Conservation (phyloP, 2,329 filamentous ascomycete genomes). For the Amesomyces nigricolor region DNA sequence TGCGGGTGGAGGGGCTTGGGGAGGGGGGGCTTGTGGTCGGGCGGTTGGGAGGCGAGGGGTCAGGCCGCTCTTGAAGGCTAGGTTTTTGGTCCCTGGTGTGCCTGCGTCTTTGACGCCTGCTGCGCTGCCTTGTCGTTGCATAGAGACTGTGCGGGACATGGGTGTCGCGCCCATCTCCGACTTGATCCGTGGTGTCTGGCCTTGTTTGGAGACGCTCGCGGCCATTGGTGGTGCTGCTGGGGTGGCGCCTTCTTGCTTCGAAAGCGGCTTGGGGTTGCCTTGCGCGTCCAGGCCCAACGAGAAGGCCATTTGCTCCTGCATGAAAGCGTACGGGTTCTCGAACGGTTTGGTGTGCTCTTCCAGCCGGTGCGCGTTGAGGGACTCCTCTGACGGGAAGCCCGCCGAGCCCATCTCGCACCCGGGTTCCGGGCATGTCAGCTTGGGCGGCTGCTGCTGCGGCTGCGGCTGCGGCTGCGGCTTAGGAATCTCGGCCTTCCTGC, state of each 20-base stretch:
- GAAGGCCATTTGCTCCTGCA: slow-evolving; percentile 44
- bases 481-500: slow-evolving; percentile 32
- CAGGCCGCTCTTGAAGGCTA: slow-evolving; percentile 10
- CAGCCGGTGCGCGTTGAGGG: slow-evolving; percentile 47
- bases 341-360: slow-evolving; percentile 55
- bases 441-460: slow-evolving; percentile 21
- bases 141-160: slow-evolving; percentile 46
- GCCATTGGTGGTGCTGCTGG: slow-evolving; percentile 35
- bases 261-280: slow-evolving; percentile 37
- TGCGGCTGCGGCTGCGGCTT: no score
- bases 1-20: slow-evolving; percentile 11
- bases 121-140: slow-evolving; percentile 46
- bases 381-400: slow-evolving; percentile 51
- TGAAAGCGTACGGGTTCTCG: slow-evolving; percentile 50
- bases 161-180: slow-evolving; percentile 38
- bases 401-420: slow-evolving; percentile 48
- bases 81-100: slow-evolving; percentile 26
- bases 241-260: slow-evolving; percentile 27
- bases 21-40: slow-evolving; percentile 25
- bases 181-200: slow-evolving; percentile 41
- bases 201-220: slow-evolving; percentile 42
- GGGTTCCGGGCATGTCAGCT: slow-evolving; percentile 44
- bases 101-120: slow-evolving; percentile 35
- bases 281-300: slow-evolving; percentile 48
- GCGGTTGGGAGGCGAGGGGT: slow-evolving; percentile 30